Evolutionary conservation across 768 basidiomycete genomes (phyloP).

Genomic region (Leccinum rimulosum): DNA sequence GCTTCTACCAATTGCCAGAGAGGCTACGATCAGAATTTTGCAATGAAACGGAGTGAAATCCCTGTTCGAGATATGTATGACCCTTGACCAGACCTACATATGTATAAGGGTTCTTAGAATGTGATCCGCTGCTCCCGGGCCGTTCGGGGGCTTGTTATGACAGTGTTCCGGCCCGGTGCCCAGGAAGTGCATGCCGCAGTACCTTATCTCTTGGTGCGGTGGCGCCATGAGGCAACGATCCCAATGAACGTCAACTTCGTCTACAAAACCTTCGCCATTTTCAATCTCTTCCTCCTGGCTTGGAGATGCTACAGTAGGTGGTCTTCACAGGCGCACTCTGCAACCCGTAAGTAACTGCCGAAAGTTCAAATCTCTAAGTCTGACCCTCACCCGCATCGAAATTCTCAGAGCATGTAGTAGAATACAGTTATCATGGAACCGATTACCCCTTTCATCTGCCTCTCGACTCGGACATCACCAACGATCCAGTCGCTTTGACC

Average conservation of each 20-base stretch:
- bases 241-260: background rate
- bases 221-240: background rate
- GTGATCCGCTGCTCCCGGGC: background rate
- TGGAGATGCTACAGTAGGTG: slow-evolving; percentile 5
- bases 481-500: slow-evolving; percentile 11
- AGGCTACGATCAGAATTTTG: background rate
- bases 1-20: background rate
- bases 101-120: background rate
- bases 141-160: background rate
- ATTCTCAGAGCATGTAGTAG: background rate
- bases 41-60: too few relatives aligned
- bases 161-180: background rate
- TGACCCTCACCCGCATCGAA: background rate
- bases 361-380: background rate
- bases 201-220: background rate
- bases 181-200: background rate
- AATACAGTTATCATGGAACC: slow-evolving; percentile 10
- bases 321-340: background rate
- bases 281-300: slow-evolving; percentile 5
- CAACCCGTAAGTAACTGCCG: background rate
- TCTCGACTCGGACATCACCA: background rate
- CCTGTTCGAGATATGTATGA: too few relatives aligned
- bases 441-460: slow-evolving; percentile 13
- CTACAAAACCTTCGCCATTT: background rate
- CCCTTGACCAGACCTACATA: too few relatives aligned